Base-by-base conservation (phyloP, 306 rosid genomes). In the Boehmeria nivea region DNA sequence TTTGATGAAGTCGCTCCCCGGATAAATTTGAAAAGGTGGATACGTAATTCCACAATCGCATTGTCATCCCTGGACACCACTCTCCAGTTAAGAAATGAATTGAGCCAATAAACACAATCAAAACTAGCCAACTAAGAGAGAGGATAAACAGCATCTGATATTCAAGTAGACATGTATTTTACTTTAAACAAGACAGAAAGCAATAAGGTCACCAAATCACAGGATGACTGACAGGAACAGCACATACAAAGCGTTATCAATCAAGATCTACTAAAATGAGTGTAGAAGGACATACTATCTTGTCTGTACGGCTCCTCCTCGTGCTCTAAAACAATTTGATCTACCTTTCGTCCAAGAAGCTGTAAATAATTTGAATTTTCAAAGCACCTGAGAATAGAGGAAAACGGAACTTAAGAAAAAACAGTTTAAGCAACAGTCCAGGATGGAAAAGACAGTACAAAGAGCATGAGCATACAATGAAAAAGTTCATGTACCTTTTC, bases 311-410 rank as follows among this genome's bases (percentile, higher is more conserved):
- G 94, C 47, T 87, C 99, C 60, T 71, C 84, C 71, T 93, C 95
- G 44, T 93, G 78, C 12, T 85, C 96, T 11, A 74, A 27, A 64
- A 93, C 95, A 63, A 88, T 80, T 76, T 81, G 83, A 72, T 93
- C 96, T 60, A 93, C 88, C 67, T 83, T 83, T 68, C 87, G 88
- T 67, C 99, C 99, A 58, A 93, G 96, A 79, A 85, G 95, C 72
- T 88, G 94, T 42, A 93, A 76, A 76, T 93, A 93, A 75, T 72
- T 88, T 60, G 94, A 51, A 93, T 85, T 72, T 83, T 83, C 1
- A 81, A 77, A 93, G 99, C 57, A 93, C 99, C 96, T 93, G 86
- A 16, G 24, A 15, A 36, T 17, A 34, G 26, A 37, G 27, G 20
- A 42, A n/a, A n/a, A n/a, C n/a, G n/a, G n/a, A n/a, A n/a, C n/a